Percentiles rank a stretch among this genome's conserved stretches.
Conservation (phyloP, 1,284 basidiomycete genomes). For the Trichosporon sp. region DNA sequence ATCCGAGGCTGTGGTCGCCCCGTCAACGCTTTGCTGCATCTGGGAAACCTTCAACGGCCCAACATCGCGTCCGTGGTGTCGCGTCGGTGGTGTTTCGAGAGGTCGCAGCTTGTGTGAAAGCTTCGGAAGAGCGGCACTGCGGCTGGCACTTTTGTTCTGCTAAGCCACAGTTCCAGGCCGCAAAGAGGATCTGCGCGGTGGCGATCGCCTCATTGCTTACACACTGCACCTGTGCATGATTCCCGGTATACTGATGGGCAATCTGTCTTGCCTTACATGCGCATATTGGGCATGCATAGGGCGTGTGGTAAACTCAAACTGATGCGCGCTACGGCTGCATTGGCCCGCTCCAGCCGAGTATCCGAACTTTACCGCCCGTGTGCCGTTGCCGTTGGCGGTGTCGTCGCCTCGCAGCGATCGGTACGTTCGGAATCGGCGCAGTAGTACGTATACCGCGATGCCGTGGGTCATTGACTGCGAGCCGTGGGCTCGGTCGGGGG, state of each 20-base stretch:
- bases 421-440: no score
- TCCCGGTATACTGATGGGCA: neutral
- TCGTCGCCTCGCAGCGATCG: no score
- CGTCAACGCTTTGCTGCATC: neutral
- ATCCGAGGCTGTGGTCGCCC: neutral
- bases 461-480: no score
- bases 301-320: no score
- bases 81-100: neutral
- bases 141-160: neutral
- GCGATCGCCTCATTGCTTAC: neutral
- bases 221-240: neutral
- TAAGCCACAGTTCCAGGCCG: neutral
- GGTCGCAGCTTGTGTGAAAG: no score
- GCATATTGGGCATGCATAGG: neutral
- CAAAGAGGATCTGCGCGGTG: neutral
- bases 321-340: no score
- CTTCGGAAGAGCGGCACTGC: no score
- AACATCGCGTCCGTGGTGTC: neutral
- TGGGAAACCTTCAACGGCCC: neutral
- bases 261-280: neutral
- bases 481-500: no score
- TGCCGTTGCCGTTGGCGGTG: no score
- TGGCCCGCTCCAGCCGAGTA: no score
- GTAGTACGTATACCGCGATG: no score
- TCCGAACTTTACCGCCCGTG: no score